These are phyloP conservation scores for Metarhizium brunneum DNA, from an alignment of 2,329 filamentous ascomycete genomes.

Conservation along the genomic window DNA sequence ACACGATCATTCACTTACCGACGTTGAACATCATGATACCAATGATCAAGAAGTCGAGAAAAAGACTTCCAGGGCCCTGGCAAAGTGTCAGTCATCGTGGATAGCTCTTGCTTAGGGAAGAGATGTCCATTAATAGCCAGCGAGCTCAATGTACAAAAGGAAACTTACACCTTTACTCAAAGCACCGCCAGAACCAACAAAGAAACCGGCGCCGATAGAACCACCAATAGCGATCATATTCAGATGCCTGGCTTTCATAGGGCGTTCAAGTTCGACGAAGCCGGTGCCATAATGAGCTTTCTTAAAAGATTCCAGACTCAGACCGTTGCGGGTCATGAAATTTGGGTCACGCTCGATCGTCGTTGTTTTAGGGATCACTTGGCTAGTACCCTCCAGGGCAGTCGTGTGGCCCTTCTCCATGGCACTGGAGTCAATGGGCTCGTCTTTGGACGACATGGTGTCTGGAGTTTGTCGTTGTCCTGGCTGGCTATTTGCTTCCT, in stretches of 20 bases:
- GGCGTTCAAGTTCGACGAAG: slow-evolving; percentile 27
- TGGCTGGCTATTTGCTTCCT: background rate
- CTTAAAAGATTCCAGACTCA: slow-evolving; percentile 29
- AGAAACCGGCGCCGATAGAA: slow-evolving; percentile 51
- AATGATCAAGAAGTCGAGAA: slow-evolving; percentile 44
- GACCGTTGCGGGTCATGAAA: slow-evolving; percentile 27
- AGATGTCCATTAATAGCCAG: background rate
- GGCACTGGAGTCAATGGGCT: slow-evolving; percentile 6
- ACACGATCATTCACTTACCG: slow-evolving; percentile 14
- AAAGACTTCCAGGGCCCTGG: slow-evolving; percentile 31
- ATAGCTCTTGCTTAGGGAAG: background rate
- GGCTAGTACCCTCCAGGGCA: slow-evolving; percentile 9
- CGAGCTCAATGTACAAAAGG: background rate
- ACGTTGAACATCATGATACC: slow-evolving; percentile 53
- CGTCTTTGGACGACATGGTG: slow-evolving; percentile 13
- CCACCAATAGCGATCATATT: slow-evolving; percentile 48
- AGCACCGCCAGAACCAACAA: slow-evolving; percentile 47
- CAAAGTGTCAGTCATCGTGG: background rate
- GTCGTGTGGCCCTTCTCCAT: slow-evolving; percentile 12
- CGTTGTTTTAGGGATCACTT: slow-evolving; percentile 8
- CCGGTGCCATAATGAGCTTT: slow-evolving; percentile 23
- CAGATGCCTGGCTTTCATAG: slow-evolving; percentile 45
- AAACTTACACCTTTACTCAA: slow-evolving; percentile 34
- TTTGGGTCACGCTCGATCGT: slow-evolving; percentile 16
- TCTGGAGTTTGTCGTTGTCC: background rate